Evolutionary conservation across 169 alveolate genomes (phyloP), one percentile per base, ranked within the genome.

Genomic region (Cryptosporidium canis): DNA sequence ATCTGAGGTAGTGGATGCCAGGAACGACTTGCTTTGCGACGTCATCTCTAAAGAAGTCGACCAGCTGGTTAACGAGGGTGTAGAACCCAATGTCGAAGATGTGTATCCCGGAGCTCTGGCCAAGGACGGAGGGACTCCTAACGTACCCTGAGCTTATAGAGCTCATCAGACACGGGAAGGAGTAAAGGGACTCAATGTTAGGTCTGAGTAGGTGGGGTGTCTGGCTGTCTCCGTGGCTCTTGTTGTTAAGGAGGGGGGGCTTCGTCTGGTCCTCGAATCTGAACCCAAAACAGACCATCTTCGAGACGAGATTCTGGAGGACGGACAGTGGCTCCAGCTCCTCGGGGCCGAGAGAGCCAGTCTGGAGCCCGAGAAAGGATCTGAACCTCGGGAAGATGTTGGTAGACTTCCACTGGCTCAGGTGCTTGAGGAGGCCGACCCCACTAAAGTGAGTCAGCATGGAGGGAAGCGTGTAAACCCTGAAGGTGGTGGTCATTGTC

Each of bases 211-310:
- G 16, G 6, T 71, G 67, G 3, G 21, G 21, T 14, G 35, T 1
- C 6, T 3, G 14, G 16, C 51, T 8, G 56, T 11, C 14, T 24
- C 14, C 8, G 14, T 4, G 9, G 33, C 24, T n/a, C 24, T 44
- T 43, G 47, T 16, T 53, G 27, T 29, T 11, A 1, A 29, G 12
- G 1, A 14, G 14, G 45, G 43, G 18, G 21, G 51, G n/a, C n/a
- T n/a, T n/a, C n/a, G n/a, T 37, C 6, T 45, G 66, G 41, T 67
- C 31, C 45, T 45, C 56, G 21, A 67, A 67, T 43, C 33, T 67
- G 29, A 67, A 47, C 24, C 83, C 83, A 44, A 45, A 67, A 27
- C 83, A 67, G 31, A 45, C 37, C 83, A 67, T 67, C 64, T 67
- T 67, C 14, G 83, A 67, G 24, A 67, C 37, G 21, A 67, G 24